Percentiles rank a stretch among this genome's conserved stretches.
Evolutionary conservation across 805 yeast genomes (phyloP).

Genomic region (Saccharomycopsis fermentans): DNA sequence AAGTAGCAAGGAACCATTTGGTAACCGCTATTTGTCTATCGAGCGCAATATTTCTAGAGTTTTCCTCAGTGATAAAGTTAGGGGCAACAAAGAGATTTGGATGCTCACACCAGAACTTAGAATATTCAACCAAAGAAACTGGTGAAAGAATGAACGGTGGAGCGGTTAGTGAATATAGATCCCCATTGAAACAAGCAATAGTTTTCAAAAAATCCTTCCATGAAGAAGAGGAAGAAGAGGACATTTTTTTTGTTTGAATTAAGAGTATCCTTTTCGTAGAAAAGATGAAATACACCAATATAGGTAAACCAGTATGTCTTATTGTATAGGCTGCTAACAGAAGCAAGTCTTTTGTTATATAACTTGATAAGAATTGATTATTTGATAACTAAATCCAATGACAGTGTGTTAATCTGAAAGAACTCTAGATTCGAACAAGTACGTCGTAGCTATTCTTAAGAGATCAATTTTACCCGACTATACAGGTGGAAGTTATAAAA

Average conservation of each 20-base stretch:
- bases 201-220: slow-evolving; percentile 92
- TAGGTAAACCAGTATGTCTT: no score
- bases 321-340: no score
- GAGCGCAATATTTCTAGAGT: slow-evolving; percentile 35
- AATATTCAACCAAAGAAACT: slow-evolving; percentile 79
- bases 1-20: slow-evolving; percentile 83
- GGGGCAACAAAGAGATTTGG: slow-evolving; percentile 77
- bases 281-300: no score
- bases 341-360: background rate
- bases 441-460: no score
- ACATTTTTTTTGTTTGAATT: background rate
- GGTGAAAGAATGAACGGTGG: slow-evolving; percentile 95
- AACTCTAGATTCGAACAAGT: no score
- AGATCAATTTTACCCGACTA: no score
- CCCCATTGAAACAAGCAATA: slow-evolving; percentile 87
- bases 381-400: background rate
- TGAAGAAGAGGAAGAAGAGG: slow-evolving; percentile 31
- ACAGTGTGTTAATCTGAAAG: background rate
- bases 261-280: background rate
- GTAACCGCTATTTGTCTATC: slow-evolving; percentile 74
- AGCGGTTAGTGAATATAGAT: slow-evolving; percentile 86
- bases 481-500: no score
- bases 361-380: background rate
- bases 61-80: slow-evolving; percentile 34
- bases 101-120: slow-evolving; percentile 94